Base-by-base conservation (phyloP, 768 basidiomycete species). In the Daedaleopsis nitida region DNA sequence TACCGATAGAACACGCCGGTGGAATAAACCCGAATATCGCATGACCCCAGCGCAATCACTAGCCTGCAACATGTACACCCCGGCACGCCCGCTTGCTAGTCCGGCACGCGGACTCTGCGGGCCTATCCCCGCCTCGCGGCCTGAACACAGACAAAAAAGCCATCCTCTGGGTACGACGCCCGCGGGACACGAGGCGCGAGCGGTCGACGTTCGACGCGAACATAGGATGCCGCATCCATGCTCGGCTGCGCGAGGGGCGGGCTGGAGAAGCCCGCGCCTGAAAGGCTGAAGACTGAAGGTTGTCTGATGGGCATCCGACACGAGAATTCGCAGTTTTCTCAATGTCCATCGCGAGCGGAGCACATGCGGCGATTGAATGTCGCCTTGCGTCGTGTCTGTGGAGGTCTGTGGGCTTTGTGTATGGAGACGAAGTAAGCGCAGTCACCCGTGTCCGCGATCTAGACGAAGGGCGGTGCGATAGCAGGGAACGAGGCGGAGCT, bases 71-170 rank as follows among this genome's bases (percentile, higher is more conserved):
- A 32, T 7, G 21, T 11, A 24, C 47, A 24, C 47, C 14, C 23
- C 23, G 21, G 47, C 47, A 23, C 21, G 23, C 23, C 9, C 23
- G 47, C 23, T 13, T 14, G 39, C 17, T 3, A 12, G 3, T 13
- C 13, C 47, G 47, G 47, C 42, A 24, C 23, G 55, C 55, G 60
- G 60, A 52, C 60, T 32, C 24, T 32, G 24, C 55, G 49, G 42
- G 17, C 48, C 49, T 51, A 56, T 56, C 50, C 51, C 60, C 60
- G 60, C 60, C 60, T 61, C 60, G 55, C 55, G 60, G 60, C 60
- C 21, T 39, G 43, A 35, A 35, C 24, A 16, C 32, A 42, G 34
- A 34, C n/a, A 50, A 37, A 34, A 23, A 42, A 42, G 39, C 47
- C 11, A 49, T 8, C 19, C 47, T 24, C 23, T 19, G 12, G 17